phyloP scores from a whole-genome alignment of 441 rosid species.

The Adansonia rubrostipa region DNA sequence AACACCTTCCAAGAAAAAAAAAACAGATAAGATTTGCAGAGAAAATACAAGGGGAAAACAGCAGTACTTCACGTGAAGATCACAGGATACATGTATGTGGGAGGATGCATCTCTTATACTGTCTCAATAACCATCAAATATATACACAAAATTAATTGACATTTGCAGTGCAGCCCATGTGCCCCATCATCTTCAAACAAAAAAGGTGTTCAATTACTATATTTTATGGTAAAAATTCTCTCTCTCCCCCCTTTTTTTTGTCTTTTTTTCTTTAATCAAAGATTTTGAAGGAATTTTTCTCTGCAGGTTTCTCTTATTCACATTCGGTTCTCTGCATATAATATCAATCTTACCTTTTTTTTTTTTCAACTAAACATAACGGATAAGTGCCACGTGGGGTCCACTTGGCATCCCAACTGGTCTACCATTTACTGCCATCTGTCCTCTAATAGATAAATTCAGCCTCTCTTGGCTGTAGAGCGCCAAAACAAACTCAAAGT shows the following conservation, averaged over 20 bases:
- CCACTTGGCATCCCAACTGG: slow-evolving; percentile 47
- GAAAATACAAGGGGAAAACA: slow-evolving; percentile 25
- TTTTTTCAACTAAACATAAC: slow-evolving; percentile 25
- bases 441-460: slow-evolving; percentile 35
- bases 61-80: slow-evolving; percentile 23
- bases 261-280: slow-evolving; percentile 8
- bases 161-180: slow-evolving; percentile 49
- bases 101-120: slow-evolving; percentile 8
- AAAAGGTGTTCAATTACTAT: slow-evolving; percentile 12
- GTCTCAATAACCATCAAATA: slow-evolving; percentile 12
- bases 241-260: background rate
- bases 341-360: slow-evolving; percentile 7
- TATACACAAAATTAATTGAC: slow-evolving; percentile 24
- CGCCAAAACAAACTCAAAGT: slow-evolving; percentile 19
- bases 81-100: slow-evolving; percentile 5
- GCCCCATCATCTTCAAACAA: slow-evolving; percentile 32
- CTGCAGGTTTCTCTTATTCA: slow-evolving; percentile 26
- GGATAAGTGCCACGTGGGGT: slow-evolving; percentile 61
- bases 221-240: slow-evolving; percentile 1
- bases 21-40: slow-evolving; percentile 30
- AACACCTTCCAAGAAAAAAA: slow-evolving; percentile 8
- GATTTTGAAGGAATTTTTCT: slow-evolving; percentile 32
- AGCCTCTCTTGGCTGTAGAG: slow-evolving; percentile 24
- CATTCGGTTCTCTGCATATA: slow-evolving; percentile 21
- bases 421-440: slow-evolving; percentile 17